Evolutionary conservation across 805 yeast species (phyloP).

Genomic region (Candida pini): DNA sequence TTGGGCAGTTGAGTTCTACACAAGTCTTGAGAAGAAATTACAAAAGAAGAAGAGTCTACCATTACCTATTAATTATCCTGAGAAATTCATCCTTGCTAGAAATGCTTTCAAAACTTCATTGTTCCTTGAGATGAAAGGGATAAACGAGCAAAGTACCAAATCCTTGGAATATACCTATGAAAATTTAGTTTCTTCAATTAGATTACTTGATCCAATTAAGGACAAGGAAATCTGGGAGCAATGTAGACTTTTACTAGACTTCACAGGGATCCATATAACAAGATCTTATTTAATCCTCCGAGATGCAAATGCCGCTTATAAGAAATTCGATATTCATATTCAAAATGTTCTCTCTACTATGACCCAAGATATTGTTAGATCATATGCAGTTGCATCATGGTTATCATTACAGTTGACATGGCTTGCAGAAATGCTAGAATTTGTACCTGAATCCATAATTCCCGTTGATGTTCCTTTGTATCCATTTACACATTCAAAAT

Average conservation of each 20-base stretch:
- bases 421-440: slow-evolving; percentile 52
- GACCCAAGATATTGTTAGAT: slow-evolving; percentile 22
- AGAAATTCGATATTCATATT: slow-evolving; percentile 61
- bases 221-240: slow-evolving; percentile 34
- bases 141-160: slow-evolving; percentile 42
- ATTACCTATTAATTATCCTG: slow-evolving; percentile 17
- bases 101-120: slow-evolving; percentile 47
- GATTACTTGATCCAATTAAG: slow-evolving; percentile 15
- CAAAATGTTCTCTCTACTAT: slow-evolving; percentile 40
- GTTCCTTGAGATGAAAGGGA: slow-evolving; percentile 43
- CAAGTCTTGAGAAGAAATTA: slow-evolving; percentile 33
- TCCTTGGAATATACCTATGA: slow-evolving; percentile 51
- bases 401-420: slow-evolving; percentile 55
- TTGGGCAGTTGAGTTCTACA: slow-evolving; percentile 40
- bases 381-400: slow-evolving; percentile 43
- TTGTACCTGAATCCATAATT: slow-evolving; percentile 38
- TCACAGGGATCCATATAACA: slow-evolving; percentile 56
- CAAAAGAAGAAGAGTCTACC: slow-evolving; percentile 34
- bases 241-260: slow-evolving; percentile 49
- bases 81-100: slow-evolving; percentile 40
- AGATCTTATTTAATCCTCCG: slow-evolving; percentile 55
- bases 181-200: slow-evolving; percentile 36
- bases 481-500: slow-evolving; percentile 26
- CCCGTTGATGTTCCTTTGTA: slow-evolving; percentile 30
- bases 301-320: slow-evolving; percentile 52